phyloP scores from a whole-genome alignment of 331 rosid genomes.

The Acacia pycnantha region DNA sequence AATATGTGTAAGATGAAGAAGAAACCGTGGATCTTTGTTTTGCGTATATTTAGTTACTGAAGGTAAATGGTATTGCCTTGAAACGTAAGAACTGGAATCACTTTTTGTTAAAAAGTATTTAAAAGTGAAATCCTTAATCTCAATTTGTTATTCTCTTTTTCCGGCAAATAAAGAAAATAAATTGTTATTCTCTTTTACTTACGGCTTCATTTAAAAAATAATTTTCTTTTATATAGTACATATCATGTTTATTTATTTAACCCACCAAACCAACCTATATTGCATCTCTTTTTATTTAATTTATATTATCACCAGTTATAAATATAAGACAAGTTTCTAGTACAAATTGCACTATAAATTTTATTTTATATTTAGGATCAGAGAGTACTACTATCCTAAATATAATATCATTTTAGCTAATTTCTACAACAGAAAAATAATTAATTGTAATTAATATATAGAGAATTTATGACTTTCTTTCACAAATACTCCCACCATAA shows the following conservation, averaged over 20 bases:
- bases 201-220: not conserved
- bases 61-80: not conserved
- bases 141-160: conserved; percentile 6
- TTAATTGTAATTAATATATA: not conserved
- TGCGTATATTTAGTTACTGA: not conserved
- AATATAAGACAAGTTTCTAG: not conserved
- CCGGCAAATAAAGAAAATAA: no score
- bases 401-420: not conserved
- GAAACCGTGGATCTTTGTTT: not conserved
- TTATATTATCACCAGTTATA: not conserved
- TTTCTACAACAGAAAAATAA: not conserved
- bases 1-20: not conserved
- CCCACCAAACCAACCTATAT: not conserved
- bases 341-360: no score
- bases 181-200: conserved; percentile 19
- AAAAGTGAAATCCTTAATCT: not conserved
- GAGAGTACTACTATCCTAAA: not conserved
- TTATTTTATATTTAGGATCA: no score
- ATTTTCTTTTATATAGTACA: conserved; percentile 21
- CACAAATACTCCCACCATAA: not conserved
- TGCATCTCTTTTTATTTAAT: not conserved
- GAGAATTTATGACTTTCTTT: not conserved
- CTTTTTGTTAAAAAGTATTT: not conserved
- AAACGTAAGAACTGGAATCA: not conserved
- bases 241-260: not conserved